A percentile compares a stretch with the other conserved stretches of the same genome.
These are phyloP conservation scores for Fusarium torulosum DNA, from an alignment of 2,329 filamentous ascomycete genomes.

Conservation along the genomic window DNA sequence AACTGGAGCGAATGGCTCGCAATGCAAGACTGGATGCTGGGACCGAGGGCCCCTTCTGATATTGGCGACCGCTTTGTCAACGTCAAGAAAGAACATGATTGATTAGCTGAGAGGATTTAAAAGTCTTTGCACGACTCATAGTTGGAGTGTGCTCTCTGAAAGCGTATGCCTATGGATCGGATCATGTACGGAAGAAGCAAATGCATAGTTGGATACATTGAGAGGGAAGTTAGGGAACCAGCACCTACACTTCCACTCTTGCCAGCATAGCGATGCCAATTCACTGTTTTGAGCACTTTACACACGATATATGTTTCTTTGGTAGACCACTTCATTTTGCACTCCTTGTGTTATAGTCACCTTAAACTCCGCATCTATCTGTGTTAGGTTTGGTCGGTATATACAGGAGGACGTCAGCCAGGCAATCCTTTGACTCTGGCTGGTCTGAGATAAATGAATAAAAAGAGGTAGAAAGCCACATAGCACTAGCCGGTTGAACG, in stretches of 20 bases:
- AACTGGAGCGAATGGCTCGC: constrained; percentile 95
- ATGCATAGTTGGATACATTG: constrained; percentile 10
- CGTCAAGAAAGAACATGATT: constrained; percentile 51
- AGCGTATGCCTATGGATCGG: background rate
- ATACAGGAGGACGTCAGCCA: constrained; percentile 34
- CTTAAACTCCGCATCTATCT: constrained; percentile 36
- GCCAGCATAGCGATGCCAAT: constrained; percentile 32
- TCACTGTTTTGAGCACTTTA: constrained; percentile 10
- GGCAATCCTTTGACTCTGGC: constrained; percentile 2
- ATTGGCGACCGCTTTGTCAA: constrained; percentile 47
- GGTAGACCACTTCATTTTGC: constrained; percentile 16
- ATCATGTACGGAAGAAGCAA: background rate
- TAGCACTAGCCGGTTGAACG: constrained; percentile 45
- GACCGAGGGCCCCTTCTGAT: constrained; percentile 74
- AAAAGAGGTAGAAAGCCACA: constrained; percentile 19
- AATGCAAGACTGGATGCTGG: constrained; percentile 99
- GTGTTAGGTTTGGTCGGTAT: constrained; percentile 29
- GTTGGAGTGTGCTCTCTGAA: background rate
- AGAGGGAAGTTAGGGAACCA: constrained; percentile 26
- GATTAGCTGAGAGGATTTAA: background rate
- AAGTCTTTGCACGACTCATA: background rate
- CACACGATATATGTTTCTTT: background rate
- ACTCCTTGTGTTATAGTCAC: constrained; percentile 20
- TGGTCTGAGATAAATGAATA: constrained; percentile 12
- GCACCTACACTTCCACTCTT: constrained; percentile 32